Evolutionary conservation across 148 eudicot genomes (phyloP).

Genomic region (Tetragonia tetragonoides): DNA sequence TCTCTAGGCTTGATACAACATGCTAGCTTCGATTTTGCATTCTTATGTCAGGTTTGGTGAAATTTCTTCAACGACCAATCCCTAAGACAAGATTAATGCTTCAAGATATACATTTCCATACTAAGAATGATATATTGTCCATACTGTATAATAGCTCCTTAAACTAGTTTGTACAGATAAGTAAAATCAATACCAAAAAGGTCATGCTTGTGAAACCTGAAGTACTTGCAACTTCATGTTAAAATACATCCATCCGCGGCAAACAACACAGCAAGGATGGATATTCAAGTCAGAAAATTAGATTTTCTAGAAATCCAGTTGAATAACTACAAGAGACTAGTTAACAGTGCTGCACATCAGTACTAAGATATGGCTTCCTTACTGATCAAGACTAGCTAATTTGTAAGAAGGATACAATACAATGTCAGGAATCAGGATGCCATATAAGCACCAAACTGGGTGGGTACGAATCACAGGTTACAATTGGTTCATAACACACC

Average conservation of each 20-base stretch:
- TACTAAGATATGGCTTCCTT: no score
- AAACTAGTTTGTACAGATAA: not conserved
- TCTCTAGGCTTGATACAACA: conserved; percentile 61
- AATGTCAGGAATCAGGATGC: not conserved
- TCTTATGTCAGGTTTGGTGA: conserved; percentile 33
- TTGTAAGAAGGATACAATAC: not conserved
- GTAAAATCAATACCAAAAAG: not conserved
- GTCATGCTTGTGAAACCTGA: no score
- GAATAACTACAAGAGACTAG: not conserved
- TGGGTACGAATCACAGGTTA: not conserved
- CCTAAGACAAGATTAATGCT: conserved; percentile 33
- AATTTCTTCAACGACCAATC: conserved; percentile 47
- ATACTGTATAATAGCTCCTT: not conserved
- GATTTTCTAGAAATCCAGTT: no score
- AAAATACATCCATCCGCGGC: not conserved
- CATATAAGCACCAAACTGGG: not conserved
- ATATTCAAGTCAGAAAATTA: no score
- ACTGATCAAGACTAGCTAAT: no score
- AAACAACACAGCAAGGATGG: not conserved
- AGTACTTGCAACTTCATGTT: not conserved
- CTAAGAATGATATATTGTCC: not conserved
- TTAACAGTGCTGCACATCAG: not conserved
- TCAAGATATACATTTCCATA: not conserved
- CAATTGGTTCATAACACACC: not conserved
- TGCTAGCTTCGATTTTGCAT: conserved; percentile 54